Percentiles rank a stretch among this genome's conserved stretches.
phyloP scores from a whole-genome alignment of 2,329 filamentous ascomycete species.

The Aureobasidium sp. region DNA sequence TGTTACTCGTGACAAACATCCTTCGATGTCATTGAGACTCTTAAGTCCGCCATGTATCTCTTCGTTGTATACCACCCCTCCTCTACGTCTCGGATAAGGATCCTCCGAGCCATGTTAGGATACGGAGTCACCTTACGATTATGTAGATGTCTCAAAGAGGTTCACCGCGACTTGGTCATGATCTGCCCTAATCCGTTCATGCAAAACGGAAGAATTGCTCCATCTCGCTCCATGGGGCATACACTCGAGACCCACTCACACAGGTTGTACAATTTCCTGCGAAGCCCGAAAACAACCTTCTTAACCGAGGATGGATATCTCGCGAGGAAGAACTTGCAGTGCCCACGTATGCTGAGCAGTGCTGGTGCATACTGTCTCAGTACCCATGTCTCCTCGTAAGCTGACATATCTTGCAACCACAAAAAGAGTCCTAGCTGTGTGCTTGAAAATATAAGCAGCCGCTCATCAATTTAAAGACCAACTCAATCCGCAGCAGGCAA shows the following conservation, averaged over 20 bases:
- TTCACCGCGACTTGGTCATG: not conserved
- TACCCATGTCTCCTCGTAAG: not conserved
- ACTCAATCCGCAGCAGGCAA: not conserved
- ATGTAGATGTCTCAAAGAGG: not conserved
- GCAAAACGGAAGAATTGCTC: constrained; percentile 3
- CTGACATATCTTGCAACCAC: not conserved
- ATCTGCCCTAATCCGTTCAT: not conserved
- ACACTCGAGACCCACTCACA: not conserved
- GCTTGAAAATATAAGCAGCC: not conserved
- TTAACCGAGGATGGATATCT: not conserved
- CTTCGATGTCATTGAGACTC: not conserved
- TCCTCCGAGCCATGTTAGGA: not conserved
- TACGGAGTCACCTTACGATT: not conserved
- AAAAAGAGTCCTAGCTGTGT: too few species aligned
- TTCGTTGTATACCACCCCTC: not conserved
- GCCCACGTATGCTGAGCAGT: not conserved
- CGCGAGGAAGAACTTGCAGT: not conserved
- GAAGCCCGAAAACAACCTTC: not conserved
- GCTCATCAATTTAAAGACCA: not conserved
- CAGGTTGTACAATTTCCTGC: not conserved
- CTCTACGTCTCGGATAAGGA: not conserved
- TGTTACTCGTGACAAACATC: not conserved
- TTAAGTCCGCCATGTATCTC: not conserved
- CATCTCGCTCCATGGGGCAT: not conserved
- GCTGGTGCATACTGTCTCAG: not conserved